Conservation (phyloP, 179 eudicot species). For the Spergularia azorica region DNA sequence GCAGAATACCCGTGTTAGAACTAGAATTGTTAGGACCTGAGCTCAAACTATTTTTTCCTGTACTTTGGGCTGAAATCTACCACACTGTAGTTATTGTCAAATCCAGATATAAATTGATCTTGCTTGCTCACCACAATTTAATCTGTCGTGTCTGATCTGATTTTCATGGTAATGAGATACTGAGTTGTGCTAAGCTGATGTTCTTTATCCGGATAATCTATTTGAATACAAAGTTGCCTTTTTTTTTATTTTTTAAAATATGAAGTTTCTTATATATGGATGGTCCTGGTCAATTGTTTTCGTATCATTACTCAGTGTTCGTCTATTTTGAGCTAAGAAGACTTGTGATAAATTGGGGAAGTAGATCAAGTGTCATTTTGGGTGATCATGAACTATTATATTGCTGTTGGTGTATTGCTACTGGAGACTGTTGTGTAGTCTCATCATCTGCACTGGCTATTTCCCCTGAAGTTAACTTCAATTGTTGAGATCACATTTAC, state of each 20-base stretch:
- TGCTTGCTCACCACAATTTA: conserved; percentile 5
- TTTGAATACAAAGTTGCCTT: neutral
- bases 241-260: neutral
- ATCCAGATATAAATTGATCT: conserved; percentile 11
- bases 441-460: conserved; percentile 10
- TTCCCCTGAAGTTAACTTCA: neutral
- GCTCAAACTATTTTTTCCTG: neutral
- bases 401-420: conserved; percentile 7
- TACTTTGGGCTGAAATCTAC: conserved; percentile 3
- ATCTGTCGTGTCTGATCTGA: neutral
- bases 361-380: conserved; percentile 5
- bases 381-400: neutral
- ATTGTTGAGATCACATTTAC: neutral
- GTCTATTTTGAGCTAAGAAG: neutral
- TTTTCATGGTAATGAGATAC: neutral
- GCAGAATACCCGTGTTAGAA: conserved; percentile 4
- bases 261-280: neutral
- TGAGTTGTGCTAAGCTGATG: neutral
- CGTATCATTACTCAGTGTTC: too few relatives aligned
- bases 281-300: neutral
- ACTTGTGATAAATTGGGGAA: conserved; percentile 5
- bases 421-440: neutral
- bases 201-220: too few relatives aligned
- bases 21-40: conserved; percentile 8
- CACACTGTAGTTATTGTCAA: neutral